These are phyloP conservation scores for Pouteria glomerata DNA, from an alignment of 148 eudicot species.

Conservation along the genomic window DNA sequence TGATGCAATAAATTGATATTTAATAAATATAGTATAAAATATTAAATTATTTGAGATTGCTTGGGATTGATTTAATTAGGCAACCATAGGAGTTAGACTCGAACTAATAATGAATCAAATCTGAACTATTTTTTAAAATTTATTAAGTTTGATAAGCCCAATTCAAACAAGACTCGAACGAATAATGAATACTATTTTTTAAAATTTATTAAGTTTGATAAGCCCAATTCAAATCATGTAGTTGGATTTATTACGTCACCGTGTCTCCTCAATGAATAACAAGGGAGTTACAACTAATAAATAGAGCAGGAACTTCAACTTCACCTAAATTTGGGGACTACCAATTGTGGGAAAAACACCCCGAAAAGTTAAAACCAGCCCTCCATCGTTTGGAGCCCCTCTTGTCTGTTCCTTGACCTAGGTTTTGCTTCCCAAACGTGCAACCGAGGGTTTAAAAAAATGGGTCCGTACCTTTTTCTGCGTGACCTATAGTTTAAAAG, in stretches of 20 bases:
- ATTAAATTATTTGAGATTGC: too few relatives aligned
- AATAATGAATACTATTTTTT: too few relatives aligned
- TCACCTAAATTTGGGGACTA: conserved; percentile 22
- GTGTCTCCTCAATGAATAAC: conserved; percentile 27
- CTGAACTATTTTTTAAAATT: too few relatives aligned
- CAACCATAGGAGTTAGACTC: too few relatives aligned
- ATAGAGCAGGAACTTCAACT: conserved; percentile 3
- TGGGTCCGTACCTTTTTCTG: conserved; percentile 15
- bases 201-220: too few relatives aligned
- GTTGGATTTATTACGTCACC: conserved; percentile 21
- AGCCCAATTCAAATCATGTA: too few relatives aligned
- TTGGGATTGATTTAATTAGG: too few relatives aligned
- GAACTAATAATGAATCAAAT: too few relatives aligned
- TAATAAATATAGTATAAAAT: too few relatives aligned
- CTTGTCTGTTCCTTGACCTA: conserved; percentile 45
- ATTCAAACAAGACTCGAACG: too few relatives aligned
- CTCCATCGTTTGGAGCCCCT: conserved; percentile 50
- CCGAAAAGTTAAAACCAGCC: conserved; percentile 33
- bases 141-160: too few relatives aligned
- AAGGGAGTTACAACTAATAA: conserved; percentile 18
- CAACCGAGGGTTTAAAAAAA: conserved; percentile 23
- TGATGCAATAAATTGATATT: too few relatives aligned
- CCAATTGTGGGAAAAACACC: conserved; percentile 20
- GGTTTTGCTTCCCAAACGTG: conserved; percentile 68
- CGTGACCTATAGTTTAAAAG: neutral